Percentiles rank a stretch among this genome's conserved stretches.
Evolutionary conservation across 2,329 filamentous ascomycete genomes (phyloP).

Genomic region (Incumbomyces lentus): DNA sequence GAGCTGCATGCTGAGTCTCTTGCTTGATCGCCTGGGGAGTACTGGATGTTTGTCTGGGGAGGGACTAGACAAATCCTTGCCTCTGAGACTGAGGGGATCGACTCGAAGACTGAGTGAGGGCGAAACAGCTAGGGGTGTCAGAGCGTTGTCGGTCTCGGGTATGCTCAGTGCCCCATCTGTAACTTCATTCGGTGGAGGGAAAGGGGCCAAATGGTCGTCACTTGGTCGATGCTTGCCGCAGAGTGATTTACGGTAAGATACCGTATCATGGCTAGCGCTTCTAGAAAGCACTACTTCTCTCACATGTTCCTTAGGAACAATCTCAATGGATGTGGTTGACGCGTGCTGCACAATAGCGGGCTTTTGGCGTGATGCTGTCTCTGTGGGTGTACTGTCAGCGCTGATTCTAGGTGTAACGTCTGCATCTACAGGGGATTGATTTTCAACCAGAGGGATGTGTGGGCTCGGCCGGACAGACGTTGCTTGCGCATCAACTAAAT

Average conservation of each 20-base stretch:
- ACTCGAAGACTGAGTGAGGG: slow-evolving; percentile 15
- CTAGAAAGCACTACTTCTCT: slow-evolving; percentile 15
- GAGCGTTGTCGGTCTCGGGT: not conserved
- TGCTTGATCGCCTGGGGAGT: slow-evolving; percentile 22
- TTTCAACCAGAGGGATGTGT: slow-evolving; percentile 18
- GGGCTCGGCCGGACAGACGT: slow-evolving; percentile 21
- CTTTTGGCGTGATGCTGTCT: slow-evolving; percentile 8
- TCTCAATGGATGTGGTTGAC: slow-evolving; percentile 22
- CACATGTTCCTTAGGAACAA: slow-evolving; percentile 19
- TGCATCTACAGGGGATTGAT: slow-evolving; percentile 12
- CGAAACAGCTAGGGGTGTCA: slow-evolving; percentile 9
- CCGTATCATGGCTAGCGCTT: slow-evolving; percentile 17
- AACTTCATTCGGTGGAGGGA: slow-evolving; percentile 17
- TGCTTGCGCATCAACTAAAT: slow-evolving; percentile 20
- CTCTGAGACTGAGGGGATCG: slow-evolving; percentile 10
- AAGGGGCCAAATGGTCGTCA: slow-evolving; percentile 15
- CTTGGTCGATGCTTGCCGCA: slow-evolving; percentile 18
- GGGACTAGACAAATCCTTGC: slow-evolving; percentile 2
- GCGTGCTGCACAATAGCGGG: slow-evolving; percentile 18
- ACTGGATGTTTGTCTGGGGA: slow-evolving; percentile 1
- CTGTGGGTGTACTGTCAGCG: slow-evolving; percentile 8
- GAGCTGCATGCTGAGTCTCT: slow-evolving; percentile 16
- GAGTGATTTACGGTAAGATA: slow-evolving; percentile 13
- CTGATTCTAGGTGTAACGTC: slow-evolving; percentile 9
- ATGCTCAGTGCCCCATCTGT: slow-evolving; percentile 12